Percentiles rank a stretch among this genome's conserved stretches.
Evolutionary conservation across 768 basidiomycete genomes (phyloP).

Genomic region (Cystobasidiopsis lactophilus): DNA sequence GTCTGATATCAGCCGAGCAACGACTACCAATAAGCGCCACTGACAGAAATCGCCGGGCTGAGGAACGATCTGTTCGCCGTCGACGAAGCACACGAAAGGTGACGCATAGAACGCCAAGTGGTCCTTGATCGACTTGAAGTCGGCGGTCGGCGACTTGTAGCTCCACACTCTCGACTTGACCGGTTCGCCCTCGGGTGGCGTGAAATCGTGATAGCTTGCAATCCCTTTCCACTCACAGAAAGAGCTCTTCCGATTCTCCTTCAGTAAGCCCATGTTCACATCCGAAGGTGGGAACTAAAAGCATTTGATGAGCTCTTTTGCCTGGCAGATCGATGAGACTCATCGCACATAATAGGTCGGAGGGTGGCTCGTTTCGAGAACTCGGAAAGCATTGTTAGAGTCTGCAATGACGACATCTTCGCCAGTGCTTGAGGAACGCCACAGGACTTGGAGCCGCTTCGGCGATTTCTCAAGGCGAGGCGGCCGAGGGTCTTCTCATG

Average conservation of each 20-base stretch:
- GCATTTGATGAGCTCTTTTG: neutral
- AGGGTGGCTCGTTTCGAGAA: neutral
- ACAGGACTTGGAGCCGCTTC: no score
- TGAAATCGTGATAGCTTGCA: slow-evolving; percentile 7
- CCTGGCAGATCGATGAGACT: neutral
- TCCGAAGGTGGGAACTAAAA: slow-evolving; percentile 8
- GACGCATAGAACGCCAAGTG: slow-evolving; percentile 8
- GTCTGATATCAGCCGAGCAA: neutral
- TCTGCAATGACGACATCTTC: neutral
- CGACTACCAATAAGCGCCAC: neutral
- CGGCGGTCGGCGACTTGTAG: neutral
- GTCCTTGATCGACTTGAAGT: slow-evolving; percentile 4
- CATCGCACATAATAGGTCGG: neutral
- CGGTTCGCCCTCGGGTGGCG: neutral
- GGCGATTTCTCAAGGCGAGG: no score
- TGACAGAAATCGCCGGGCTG: slow-evolving; percentile 8
- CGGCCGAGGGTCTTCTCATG: neutral
- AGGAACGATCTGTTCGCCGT: slow-evolving; percentile 4
- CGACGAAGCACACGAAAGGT: slow-evolving; percentile 9
- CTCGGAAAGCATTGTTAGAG: neutral
- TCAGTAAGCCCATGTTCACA: slow-evolving; percentile 1
- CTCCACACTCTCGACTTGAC: slow-evolving; percentile 7
- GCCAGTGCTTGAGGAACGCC: neutral
- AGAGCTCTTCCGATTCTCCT: neutral
- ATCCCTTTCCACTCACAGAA: slow-evolving; percentile 13